Conservation (phyloP, 768 basidiomycete species). For the Suillus hirtellus region DNA sequence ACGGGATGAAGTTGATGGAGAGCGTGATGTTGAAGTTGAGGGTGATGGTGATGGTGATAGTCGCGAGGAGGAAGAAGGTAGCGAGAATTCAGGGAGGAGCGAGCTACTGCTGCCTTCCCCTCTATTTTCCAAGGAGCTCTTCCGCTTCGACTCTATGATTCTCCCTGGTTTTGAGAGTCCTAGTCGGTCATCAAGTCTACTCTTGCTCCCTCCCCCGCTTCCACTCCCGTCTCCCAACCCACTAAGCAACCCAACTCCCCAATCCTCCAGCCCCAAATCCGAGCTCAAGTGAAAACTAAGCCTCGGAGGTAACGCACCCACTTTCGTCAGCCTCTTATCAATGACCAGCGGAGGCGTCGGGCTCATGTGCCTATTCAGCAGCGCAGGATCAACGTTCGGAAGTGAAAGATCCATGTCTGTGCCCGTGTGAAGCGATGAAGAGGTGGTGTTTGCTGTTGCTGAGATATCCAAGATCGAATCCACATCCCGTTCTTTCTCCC, state of each 20-base stretch:
- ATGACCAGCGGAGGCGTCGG: slow-evolving; percentile 35
- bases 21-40: slow-evolving; percentile 2
- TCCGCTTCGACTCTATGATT: background rate
- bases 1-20: slow-evolving; percentile 22
- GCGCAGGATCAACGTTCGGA: slow-evolving; percentile 13
- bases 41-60: background rate
- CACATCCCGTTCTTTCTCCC: slow-evolving; percentile 11
- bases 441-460: background rate
- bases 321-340: slow-evolving; percentile 21
- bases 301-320: slow-evolving; percentile 44
- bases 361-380: slow-evolving; percentile 13
- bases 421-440: slow-evolving; percentile 20
- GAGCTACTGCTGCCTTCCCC: slow-evolving; percentile 2
- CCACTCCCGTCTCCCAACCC: slow-evolving; percentile 43
- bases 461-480: slow-evolving; percentile 32
- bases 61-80: background rate
- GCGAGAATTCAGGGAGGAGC: background rate
- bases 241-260: slow-evolving; percentile 57
- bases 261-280: slow-evolving; percentile 48
- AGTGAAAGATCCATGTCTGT: slow-evolving; percentile 1
- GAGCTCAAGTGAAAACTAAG: slow-evolving; percentile 48
- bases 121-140: slow-evolving; percentile 13
- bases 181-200: background rate
- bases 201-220: background rate
- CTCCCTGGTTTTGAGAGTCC: background rate